A percentile compares a stretch with the other conserved stretches of the same genome.
These are phyloP conservation scores for Paspalum notatum DNA, from an alignment of 176 grass and related monocot species.

Conservation along the genomic window DNA sequence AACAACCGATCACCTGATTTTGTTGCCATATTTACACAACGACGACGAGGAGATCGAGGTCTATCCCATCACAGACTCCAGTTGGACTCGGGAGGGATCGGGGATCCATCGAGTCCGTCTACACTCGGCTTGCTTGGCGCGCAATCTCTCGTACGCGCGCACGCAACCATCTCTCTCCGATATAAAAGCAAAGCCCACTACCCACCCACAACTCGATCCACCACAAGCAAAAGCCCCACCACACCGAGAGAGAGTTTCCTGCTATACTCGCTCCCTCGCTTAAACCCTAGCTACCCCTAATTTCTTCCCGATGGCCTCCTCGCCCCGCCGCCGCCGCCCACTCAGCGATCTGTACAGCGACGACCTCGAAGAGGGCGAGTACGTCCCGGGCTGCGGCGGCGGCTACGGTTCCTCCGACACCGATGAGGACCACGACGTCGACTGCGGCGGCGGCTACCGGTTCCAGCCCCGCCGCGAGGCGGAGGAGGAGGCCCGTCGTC, in stretches of 20 bases:
- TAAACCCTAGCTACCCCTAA: neutral
- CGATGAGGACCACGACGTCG: neutral
- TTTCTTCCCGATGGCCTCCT: neutral
- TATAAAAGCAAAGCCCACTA: constrained; percentile 16
- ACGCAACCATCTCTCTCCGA: neutral
- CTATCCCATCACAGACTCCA: too few species aligned
- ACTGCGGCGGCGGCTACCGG: neutral
- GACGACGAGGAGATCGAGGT: too few species aligned
- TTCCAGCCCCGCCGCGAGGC: neutral
- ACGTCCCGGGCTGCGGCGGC: neutral
- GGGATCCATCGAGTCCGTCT: neutral
- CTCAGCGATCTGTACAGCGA: neutral
- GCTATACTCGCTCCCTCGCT: neutral
- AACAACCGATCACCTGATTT: too few species aligned
- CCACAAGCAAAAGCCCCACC: too few species aligned
- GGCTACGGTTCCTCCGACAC: neutral
- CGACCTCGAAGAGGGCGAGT: constrained; percentile 41
- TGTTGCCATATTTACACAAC: too few species aligned
- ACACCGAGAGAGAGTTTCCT: neutral
- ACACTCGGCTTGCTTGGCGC: constrained; percentile 17
- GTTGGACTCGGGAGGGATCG: too few species aligned
- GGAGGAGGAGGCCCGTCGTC: neutral
- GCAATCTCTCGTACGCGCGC: constrained; percentile 17
- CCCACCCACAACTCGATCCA: neutral
- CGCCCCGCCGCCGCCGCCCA: neutral